Percentiles rank a stretch among this genome's conserved stretches.
Conservation (phyloP, 1,284 basidiomycete species). For the Rhizopogon parksii region DNA sequence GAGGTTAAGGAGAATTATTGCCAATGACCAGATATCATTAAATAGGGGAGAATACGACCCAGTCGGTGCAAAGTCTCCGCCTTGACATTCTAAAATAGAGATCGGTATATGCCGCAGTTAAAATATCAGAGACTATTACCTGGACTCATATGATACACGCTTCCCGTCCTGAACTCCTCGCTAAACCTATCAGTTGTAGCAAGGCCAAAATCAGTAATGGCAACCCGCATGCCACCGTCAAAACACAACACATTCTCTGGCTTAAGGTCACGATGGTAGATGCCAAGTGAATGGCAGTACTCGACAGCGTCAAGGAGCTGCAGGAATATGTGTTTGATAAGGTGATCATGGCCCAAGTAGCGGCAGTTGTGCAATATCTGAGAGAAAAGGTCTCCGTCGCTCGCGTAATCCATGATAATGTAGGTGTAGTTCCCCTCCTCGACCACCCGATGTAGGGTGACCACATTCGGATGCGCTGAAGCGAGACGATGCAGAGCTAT, state of each 20-base stretch:
- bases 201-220: constrained; percentile 95
- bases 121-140: constrained; percentile 42
- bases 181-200: constrained; percentile 87
- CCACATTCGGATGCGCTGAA: constrained; percentile 79
- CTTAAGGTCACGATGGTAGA: constrained; percentile 97
- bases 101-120: constrained; percentile 8
- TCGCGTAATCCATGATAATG: constrained; percentile 72
- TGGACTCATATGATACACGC: constrained; percentile 95
- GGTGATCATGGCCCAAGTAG: constrained; percentile 70
- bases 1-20: constrained; percentile 93
- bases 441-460: constrained; percentile 84
- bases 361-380: constrained; percentile 72
- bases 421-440: constrained; percentile 66
- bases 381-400: constrained; percentile 89
- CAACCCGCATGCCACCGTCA: constrained; percentile 72
- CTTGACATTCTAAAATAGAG: constrained; percentile 74
- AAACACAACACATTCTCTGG: constrained; percentile 96
- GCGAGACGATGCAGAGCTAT: constrained; percentile 85
- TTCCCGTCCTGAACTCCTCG: constrained; percentile 92
- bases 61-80: constrained; percentile 65
- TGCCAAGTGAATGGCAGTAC: constrained; percentile 80
- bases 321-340: constrained; percentile 84
- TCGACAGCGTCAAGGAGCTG: constrained; percentile 94
- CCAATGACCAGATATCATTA: constrained; percentile 98
- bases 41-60: constrained; percentile 78